Conservation (phyloP, 805 yeast genomes). For the Zygosaccharomyces gambellarensis region DNA sequence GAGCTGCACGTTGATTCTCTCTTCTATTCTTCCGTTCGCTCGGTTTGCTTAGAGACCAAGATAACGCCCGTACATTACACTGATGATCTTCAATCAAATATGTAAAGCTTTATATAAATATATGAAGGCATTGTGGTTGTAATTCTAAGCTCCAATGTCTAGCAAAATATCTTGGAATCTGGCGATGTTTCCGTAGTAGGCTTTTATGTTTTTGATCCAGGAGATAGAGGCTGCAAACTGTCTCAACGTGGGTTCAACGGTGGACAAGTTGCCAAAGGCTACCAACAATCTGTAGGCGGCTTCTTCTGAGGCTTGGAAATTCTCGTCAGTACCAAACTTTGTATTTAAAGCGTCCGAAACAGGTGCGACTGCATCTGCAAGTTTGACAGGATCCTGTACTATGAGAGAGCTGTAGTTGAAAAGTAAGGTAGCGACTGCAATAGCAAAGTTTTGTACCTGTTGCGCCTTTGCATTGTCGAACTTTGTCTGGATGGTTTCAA, state of each 20-base stretch:
- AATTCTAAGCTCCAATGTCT: constrained; percentile 11
- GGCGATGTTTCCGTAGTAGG: constrained; percentile 15
- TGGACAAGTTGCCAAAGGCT: constrained; percentile 56
- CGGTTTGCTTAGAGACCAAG: background rate
- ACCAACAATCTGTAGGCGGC: constrained; percentile 61
- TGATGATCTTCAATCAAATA: background rate
- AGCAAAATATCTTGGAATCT: constrained; percentile 26
- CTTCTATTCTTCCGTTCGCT: background rate
- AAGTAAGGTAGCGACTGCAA: constrained; percentile 47
- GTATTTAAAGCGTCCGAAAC: constrained; percentile 30
- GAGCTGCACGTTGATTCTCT: background rate
- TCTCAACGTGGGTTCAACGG: constrained; percentile 30
- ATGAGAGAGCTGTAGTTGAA: constrained; percentile 45
- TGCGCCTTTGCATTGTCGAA: constrained; percentile 24
- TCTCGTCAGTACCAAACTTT: constrained; percentile 30
- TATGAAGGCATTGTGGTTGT: background rate
- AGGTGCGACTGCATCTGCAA: constrained; percentile 28
- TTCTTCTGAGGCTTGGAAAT: constrained; percentile 46
- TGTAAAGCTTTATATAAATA: background rate
- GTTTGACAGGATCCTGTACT: constrained; percentile 26
- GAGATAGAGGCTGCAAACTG: constrained; percentile 30
- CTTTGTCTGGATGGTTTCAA: constrained; percentile 34
- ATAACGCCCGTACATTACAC: background rate
- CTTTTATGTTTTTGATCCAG: constrained; percentile 28
- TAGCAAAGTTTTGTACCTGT: constrained; percentile 32